Percentiles rank a stretch among this genome's conserved stretches.
Conservation (phyloP, 352 stramenopile species). For the Phytophthora agathidicida region DNA sequence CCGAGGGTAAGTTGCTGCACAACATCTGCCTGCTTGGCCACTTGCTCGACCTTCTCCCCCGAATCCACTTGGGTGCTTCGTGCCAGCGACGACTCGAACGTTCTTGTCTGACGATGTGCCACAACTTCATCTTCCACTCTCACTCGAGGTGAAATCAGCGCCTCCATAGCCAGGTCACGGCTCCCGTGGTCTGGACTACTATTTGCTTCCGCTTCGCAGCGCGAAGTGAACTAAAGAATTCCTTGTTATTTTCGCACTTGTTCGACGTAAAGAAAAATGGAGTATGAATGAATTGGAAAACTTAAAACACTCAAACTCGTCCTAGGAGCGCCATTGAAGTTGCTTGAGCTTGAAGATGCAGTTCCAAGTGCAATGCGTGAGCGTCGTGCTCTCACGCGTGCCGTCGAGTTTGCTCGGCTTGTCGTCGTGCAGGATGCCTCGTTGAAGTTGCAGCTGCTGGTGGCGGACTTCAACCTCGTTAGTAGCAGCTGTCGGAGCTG, state of each 20-base stretch:
- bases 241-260: slow-evolving; percentile 9
- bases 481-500: not conserved
- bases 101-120: not conserved
- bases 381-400: not conserved
- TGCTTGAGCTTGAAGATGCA: not conserved
- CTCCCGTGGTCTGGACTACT: slow-evolving; percentile 3
- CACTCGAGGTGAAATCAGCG: slow-evolving; percentile 6
- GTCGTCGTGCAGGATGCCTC: not conserved
- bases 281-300: slow-evolving; percentile 6
- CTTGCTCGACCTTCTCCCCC: slow-evolving; percentile 10
- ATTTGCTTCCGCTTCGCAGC: slow-evolving; percentile 10
- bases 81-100: slow-evolving; percentile 1
- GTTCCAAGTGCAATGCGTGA: not conserved
- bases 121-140: slow-evolving; percentile 3
- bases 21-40: slow-evolving; percentile 3
- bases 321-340: too few relatives aligned
- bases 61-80: slow-evolving; percentile 1
- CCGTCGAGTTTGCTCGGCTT: not conserved
- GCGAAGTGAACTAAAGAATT: slow-evolving; percentile 14
- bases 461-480: not conserved
- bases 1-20: slow-evolving; percentile 8
- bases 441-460: not conserved
- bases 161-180: slow-evolving; percentile 3
- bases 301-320: too few relatives aligned
- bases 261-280: not conserved